phyloP scores from a whole-genome alignment of 768 basidiomycete species.

The Pleurotus sapidus region DNA sequence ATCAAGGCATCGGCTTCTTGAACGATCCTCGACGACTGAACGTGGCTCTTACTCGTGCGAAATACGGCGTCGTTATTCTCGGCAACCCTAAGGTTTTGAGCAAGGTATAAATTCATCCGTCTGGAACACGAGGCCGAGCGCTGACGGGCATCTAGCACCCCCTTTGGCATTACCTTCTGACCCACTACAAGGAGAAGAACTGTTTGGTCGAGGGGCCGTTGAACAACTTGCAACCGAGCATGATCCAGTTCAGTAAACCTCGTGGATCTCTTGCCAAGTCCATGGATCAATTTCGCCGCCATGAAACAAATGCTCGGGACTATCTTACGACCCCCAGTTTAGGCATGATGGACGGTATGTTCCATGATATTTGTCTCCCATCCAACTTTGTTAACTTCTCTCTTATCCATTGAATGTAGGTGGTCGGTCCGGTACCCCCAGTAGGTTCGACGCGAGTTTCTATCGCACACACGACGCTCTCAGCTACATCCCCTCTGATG shows the following conservation, averaged over 20 bases:
- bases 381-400: conserved; percentile 8
- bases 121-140: not conserved
- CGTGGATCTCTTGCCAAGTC: conserved; percentile 84
- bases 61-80: conserved; percentile 98
- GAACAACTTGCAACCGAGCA: conserved; percentile 93
- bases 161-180: conserved; percentile 96
- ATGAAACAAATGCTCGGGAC: conserved; percentile 90
- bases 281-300: conserved; percentile 90
- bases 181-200: conserved; percentile 96
- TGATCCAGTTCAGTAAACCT: conserved; percentile 99
- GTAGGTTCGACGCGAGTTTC: conserved; percentile 94
- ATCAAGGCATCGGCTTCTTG: conserved; percentile 99
- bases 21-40: conserved; percentile 96
- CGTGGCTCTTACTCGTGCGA: conserved; percentile 95
- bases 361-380: conserved; percentile 3
- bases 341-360: conserved; percentile 6
- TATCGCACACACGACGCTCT: conserved; percentile 94
- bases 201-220: conserved; percentile 95
- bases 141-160: conserved; percentile 67
- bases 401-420: conserved; percentile 29
- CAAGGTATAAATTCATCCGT: conserved; percentile 60
- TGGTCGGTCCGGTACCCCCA: conserved; percentile 84
- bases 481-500: conserved; percentile 93
- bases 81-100: conserved; percentile 99
- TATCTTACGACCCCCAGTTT: conserved; percentile 41